A percentile compares a stretch with the other conserved stretches of the same genome.
phyloP scores from a whole-genome alignment of 148 eudicot genomes.

The Nepenthes mirabilis region DNA sequence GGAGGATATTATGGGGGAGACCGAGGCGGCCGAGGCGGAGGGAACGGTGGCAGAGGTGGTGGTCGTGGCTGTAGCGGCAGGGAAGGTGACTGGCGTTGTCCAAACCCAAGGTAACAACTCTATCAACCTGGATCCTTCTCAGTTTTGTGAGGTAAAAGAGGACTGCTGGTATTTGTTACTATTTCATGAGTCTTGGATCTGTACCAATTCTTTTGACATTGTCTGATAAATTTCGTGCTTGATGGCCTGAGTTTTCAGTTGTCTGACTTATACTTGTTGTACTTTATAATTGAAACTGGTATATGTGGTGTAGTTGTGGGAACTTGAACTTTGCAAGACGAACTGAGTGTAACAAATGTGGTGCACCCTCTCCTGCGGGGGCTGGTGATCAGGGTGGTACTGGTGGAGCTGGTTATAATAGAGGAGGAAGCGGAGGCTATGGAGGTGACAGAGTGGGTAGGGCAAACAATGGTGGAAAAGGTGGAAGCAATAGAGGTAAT shows the following conservation, averaged over 20 bases:
- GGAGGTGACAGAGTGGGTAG: slow-evolving; percentile 42
- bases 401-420: slow-evolving; percentile 30
- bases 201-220: too few relatives aligned
- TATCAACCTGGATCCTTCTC: not conserved
- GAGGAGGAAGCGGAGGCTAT: slow-evolving; percentile 49
- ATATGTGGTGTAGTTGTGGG: slow-evolving; percentile 57
- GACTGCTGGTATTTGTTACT: not conserved
- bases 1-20: slow-evolving; percentile 17
- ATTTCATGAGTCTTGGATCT: too few relatives aligned
- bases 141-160: too few relatives aligned
- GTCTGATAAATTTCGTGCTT: not conserved
- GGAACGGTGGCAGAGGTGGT: slow-evolving; percentile 34
- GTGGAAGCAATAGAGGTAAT: slow-evolving; percentile 43
- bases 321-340: slow-evolving; percentile 91
- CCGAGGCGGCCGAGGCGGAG: slow-evolving; percentile 3
- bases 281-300: slow-evolving; percentile 10
- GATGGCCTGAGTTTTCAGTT: not conserved
- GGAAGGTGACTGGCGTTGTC: slow-evolving; percentile 97
- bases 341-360: slow-evolving; percentile 83
- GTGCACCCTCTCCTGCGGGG: slow-evolving; percentile 51
- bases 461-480: slow-evolving; percentile 33
- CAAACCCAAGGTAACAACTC: slow-evolving; percentile 53
- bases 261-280: not conserved
- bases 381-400: slow-evolving; percentile 34
- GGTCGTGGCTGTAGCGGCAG: slow-evolving; percentile 69